Evolutionary conservation across 495 filamentous ascomycete genomes (phyloP).

Genomic region (Neurospora sp.): DNA sequence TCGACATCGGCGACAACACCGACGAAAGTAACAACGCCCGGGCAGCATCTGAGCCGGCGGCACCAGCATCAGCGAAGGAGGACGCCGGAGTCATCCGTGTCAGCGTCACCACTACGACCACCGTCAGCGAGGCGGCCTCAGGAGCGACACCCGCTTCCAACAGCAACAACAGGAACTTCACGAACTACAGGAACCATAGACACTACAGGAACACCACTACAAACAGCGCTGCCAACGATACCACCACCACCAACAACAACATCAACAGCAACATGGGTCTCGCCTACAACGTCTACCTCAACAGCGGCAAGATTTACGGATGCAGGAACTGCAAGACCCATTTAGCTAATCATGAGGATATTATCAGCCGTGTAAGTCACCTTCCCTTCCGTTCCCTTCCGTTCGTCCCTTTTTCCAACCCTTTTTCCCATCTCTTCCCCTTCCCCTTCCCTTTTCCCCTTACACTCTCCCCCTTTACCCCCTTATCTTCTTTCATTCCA

Average conservation of each 20-base stretch:
- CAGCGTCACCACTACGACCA: background rate
- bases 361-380: conserved; percentile 73
- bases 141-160: background rate
- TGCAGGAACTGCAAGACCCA: conserved; percentile 96
- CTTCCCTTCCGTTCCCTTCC: background rate
- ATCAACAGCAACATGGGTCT: conserved; percentile 63
- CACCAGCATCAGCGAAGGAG: background rate
- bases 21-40: background rate
- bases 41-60: background rate
- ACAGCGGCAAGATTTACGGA: conserved; percentile 80
- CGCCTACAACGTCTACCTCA: conserved; percentile 91
- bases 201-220: background rate
- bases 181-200: too few relatives aligned
- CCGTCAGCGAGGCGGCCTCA: background rate
- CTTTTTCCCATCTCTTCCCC: background rate
- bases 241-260: conserved; percentile 20
- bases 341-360: conserved; percentile 87
- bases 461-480: background rate
- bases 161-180: background rate
- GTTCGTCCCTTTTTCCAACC: conserved; percentile 1
- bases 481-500: background rate
- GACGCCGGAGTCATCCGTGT: background rate
- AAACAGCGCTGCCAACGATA: background rate
- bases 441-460: background rate
- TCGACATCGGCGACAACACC: background rate